Evolutionary conservation across 805 yeast genomes (phyloP).

Genomic region (Kazachstania taianensis): DNA sequence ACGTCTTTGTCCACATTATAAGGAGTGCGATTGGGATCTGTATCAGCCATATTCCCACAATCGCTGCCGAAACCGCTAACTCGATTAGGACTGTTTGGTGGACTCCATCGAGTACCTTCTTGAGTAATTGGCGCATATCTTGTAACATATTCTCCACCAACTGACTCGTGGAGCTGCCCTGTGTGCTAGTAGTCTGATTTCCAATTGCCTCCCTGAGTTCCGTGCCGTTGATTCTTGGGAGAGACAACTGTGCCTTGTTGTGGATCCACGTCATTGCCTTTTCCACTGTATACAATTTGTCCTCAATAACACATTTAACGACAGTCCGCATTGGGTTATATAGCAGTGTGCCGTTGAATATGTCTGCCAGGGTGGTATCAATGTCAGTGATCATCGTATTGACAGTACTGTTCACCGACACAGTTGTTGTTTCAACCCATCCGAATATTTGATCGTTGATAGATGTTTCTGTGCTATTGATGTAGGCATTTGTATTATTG

Average conservation of each 20-base stretch:
- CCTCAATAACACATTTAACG: slow-evolving; percentile 70
- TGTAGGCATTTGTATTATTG: slow-evolving; percentile 42
- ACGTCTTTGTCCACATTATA: no score
- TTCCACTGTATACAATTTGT: slow-evolving; percentile 56
- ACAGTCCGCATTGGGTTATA: slow-evolving; percentile 53
- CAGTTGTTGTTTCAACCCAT: slow-evolving; percentile 49
- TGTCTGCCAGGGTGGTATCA: slow-evolving; percentile 44
- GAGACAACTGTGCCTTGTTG: slow-evolving; percentile 43
- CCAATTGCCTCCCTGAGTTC: slow-evolving; percentile 20
- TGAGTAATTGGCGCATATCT: slow-evolving; percentile 19
- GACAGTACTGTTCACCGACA: slow-evolving; percentile 50
- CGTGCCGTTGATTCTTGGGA: slow-evolving; percentile 42
- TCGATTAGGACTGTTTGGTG: slow-evolving; percentile 34
- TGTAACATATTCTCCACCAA: slow-evolving; percentile 10
- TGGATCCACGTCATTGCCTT: slow-evolving; percentile 73
- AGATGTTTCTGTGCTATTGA: slow-evolving; percentile 37
- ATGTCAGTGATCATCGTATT: slow-evolving; percentile 46
- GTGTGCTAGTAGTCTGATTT: background rate
- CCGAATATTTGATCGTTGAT: slow-evolving; percentile 62
- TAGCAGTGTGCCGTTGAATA: slow-evolving; percentile 62
- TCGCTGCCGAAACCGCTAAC: slow-evolving; percentile 34
- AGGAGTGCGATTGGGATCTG: slow-evolving; percentile 35
- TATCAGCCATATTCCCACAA: slow-evolving; percentile 40
- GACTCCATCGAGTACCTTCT: slow-evolving; percentile 22
- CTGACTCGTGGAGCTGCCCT: slow-evolving; percentile 4